Evolutionary conservation across 306 rosid species (phyloP), one percentile per base, ranked within the genome.

Genomic region (Quercus gilva): DNA sequence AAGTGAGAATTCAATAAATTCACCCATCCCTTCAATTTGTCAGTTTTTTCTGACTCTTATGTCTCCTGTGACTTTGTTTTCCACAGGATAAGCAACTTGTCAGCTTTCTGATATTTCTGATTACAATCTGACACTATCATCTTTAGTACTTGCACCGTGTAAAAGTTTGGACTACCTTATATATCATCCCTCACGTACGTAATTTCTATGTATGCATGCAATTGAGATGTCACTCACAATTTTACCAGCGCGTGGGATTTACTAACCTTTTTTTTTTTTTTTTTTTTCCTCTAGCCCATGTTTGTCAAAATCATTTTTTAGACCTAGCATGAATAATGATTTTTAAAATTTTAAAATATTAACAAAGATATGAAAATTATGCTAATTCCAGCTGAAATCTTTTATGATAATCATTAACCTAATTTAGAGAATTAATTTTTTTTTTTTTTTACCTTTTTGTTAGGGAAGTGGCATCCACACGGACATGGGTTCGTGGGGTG

Each of bases 51-150:
- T 21, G 53, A 13, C 53, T 49, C 15, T 12, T 49, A 13, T 49
- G 53, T 49, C 19, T 37, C 45, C 45, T 57, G 71, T 79, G 80
- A 68, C 74, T 67, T 56, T 56, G 72, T 55, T 76, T 76, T 59
- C 80, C 74, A 63, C 31, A 74, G 61, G 60, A 26, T 60, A 23
- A 43, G 72, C 43, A 51, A 70, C 51, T 21, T 14, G 29, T 76
- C 79, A 71, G 75, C 19, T 1, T 7, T 53, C 21, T 53, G 21
- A 33, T 59, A 43, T 28, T 53, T 61, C 55, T 56, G 49, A 56
- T 20, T 56, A 21, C 61, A 21, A 19, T 3, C 26, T 56, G 61
- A 56, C 61, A n/a, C 26, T n/a, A 8, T 56, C 26, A 19, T 14
- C 6, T 37, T 8, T 61, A 14, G 77, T 84, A 69, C 85, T 71